Conservation (phyloP, 345 rosid species). For the Salix exigua region DNA sequence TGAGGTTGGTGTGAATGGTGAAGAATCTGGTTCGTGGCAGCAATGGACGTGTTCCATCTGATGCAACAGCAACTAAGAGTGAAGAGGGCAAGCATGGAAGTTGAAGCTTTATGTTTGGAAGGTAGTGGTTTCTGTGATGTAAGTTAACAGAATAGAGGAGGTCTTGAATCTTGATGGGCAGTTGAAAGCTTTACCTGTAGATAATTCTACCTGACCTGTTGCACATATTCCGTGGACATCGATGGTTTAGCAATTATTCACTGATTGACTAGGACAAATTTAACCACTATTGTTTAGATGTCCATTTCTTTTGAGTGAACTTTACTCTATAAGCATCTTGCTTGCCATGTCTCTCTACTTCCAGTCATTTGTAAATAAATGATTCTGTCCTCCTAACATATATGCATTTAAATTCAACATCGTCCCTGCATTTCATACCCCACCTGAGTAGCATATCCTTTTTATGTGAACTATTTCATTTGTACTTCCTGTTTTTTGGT, state of each 20-base stretch:
- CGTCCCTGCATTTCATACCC: background rate
- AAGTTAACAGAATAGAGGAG: conserved; percentile 17
- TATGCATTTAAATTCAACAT: conserved; percentile 13
- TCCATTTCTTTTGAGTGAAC: conserved; percentile 11
- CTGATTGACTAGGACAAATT: conserved; percentile 20
- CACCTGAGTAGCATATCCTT: no score
- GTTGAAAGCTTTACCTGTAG: conserved; percentile 24
- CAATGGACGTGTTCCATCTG: conserved; percentile 17
- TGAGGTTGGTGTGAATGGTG: conserved; percentile 25
- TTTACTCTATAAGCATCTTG: conserved; percentile 14
- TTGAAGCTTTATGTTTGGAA: conserved; percentile 12
- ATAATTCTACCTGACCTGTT: conserved; percentile 26
- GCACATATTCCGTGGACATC: conserved; percentile 10
- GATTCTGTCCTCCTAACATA: conserved; percentile 24
- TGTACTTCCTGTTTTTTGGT: background rate
- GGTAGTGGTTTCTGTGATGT: conserved; percentile 17
- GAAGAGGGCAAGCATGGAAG: conserved; percentile 23
- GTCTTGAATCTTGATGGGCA: conserved; percentile 16
- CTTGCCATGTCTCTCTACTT: conserved; percentile 18
- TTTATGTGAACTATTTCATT: background rate
- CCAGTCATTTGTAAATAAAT: conserved; percentile 19
- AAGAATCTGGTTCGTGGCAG: conserved; percentile 16
- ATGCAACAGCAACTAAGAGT: conserved; percentile 18
- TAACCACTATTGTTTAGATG: conserved; percentile 22
- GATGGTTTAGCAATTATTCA: conserved; percentile 33